These are phyloP conservation scores for Pharus latifolius DNA, from an alignment of 176 grass and related monocot species.

Conservation along the genomic window DNA sequence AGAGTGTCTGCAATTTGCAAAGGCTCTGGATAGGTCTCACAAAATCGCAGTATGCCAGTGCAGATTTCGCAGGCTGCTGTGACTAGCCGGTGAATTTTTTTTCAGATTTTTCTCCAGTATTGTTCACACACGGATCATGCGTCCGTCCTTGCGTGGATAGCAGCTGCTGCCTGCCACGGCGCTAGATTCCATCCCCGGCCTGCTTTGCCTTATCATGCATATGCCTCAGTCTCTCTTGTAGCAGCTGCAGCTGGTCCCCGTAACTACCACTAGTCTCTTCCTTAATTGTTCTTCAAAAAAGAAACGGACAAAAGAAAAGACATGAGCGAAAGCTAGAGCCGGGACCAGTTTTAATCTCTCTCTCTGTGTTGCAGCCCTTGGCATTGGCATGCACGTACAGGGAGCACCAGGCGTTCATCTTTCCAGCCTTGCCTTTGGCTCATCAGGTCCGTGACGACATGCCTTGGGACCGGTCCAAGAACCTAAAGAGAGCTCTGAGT, in stretches of 20 bases:
- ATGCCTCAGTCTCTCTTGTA: neutral
- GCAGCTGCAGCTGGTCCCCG: slow-evolving; percentile 23
- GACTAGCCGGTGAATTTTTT: neutral
- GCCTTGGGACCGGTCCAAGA: too few species aligned
- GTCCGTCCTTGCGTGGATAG: neutral
- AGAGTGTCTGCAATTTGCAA: neutral
- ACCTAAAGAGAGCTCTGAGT: too few species aligned
- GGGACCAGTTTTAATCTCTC: slow-evolving; percentile 13
- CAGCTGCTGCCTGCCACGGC: neutral
- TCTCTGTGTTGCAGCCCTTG: slow-evolving; percentile 2
- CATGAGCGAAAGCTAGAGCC: neutral
- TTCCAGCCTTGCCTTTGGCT: too few species aligned
- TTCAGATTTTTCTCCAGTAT: neutral
- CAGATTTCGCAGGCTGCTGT: neutral
- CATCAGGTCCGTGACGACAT: too few species aligned
- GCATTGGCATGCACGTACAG: slow-evolving; percentile 1
- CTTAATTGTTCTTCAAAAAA: neutral
- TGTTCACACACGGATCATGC: too few species aligned
- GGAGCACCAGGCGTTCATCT: neutral
- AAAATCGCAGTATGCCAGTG: neutral
- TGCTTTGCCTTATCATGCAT: too few species aligned
- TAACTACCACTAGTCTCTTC: neutral
- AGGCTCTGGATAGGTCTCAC: neutral
- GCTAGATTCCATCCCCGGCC: slow-evolving; percentile 35
- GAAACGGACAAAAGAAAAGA: slow-evolving; percentile 2